phyloP scores from a whole-genome alignment of 2,329 filamentous ascomycete species.

The Fusarium continuum region DNA sequence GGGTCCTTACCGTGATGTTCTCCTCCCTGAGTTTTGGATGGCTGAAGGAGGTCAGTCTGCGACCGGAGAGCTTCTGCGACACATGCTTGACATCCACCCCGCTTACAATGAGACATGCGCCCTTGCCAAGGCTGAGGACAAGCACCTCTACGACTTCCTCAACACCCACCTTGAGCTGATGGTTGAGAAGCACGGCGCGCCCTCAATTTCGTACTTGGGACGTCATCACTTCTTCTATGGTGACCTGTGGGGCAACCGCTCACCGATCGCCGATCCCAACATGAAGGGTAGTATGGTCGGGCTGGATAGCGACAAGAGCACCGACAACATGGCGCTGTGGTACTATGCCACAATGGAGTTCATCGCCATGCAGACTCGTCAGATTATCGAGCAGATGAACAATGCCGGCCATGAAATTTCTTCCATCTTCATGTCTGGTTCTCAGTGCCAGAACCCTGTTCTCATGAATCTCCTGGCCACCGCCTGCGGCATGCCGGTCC shows the following conservation, averaged over 20 bases:
- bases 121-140: conserved; percentile 81
- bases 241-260: conserved; percentile 96
- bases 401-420: conserved; percentile 83
- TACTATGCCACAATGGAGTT: conserved; percentile 99
- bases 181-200: conserved; percentile 73
- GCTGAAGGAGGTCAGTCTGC: conserved; percentile 97
- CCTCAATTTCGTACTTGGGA: conserved; percentile 83
- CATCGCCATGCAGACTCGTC: conserved; percentile 94
- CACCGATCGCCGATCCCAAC: conserved; percentile 87
- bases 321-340: conserved; percentile 87
- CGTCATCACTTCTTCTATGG: conserved; percentile 99
- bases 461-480: conserved; percentile 93
- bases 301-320: conserved; percentile 83
- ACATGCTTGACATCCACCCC: conserved; percentile 94
- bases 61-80: conserved; percentile 91
- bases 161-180: conserved; percentile 87
- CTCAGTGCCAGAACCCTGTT: conserved; percentile 94
- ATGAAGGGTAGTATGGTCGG: conserved; percentile 94
- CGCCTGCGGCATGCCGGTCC: conserved; percentile 88
- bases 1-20: conserved; percentile 95
- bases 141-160: conserved; percentile 94
- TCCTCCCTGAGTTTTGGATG: conserved; percentile 94
- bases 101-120: conserved; percentile 84
- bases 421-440: conserved; percentile 98
- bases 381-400: conserved; percentile 97